Base-by-base conservation (phyloP, 306 rosid genomes). In the Dalbergia cultrata region DNA sequence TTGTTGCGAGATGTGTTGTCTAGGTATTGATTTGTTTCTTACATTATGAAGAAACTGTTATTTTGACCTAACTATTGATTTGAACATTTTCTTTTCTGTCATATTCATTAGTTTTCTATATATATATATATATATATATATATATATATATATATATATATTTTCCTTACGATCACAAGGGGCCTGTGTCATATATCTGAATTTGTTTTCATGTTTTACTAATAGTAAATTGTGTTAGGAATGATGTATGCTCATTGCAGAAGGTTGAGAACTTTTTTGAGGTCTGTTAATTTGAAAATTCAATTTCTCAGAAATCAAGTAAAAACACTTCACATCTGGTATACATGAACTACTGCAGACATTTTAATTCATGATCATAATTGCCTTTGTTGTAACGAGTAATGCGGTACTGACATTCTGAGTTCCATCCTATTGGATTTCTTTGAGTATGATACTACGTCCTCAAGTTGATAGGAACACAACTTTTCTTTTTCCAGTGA, bases 1-100 rank as follows among this genome's bases (percentile, higher is more conserved):
- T 61, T 34, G 73, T 81, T 93, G 17, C 81, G 82, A 59, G 93
- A 91, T 47, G 84, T 84, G 26, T 84, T 95, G 80, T 93, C 92
- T 58, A 78, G 88, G 59, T 89, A 87, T 75, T 90, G 92, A 92
- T 86, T 62, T 13, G 92, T 84, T 80, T 21, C 83, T 80, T 83
- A 43, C 75, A 61, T 34, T 52, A 56, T n/a, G 54, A 31, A 68
- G 52, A 67, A 16, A 17, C 67, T 45, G 63, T 74, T 54, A 65
- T 45, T 72, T 63, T 53, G 33, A 43, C 58, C 45, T 45, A 34
- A 63, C 0, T 35, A 59, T n/a, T 33, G 5, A 74, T 54, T 53
- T 35, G 57, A 41, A 7, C 22, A 4, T 54, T 69, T 74, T 53
- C 43, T 52, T 47, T 22, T 37, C 54, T 81, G 33, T 58, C 1